Evolutionary conservation across 2,329 filamentous ascomycete species (phyloP).

Genomic region (Neonectria faginata): DNA sequence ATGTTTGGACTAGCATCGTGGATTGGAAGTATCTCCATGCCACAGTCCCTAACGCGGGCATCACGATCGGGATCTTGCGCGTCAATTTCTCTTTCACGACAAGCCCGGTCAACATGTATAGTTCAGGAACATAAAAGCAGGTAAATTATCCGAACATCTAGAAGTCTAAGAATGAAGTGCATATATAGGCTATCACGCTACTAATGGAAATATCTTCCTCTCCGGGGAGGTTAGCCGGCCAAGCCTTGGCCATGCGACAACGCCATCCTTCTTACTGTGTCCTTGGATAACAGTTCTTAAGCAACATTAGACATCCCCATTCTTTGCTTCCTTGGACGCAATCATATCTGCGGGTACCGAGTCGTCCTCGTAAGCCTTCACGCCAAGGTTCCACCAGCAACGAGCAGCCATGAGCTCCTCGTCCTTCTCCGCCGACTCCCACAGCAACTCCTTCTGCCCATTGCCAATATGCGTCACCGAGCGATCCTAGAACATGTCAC

Average conservation of each 20-base stretch:
- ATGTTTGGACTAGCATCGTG: too few relatives aligned
- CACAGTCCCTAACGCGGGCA: too few relatives aligned
- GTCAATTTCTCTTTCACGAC: neutral
- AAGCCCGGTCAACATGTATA: too few relatives aligned
- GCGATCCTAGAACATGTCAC: constrained; percentile 51
- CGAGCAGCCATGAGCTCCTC: constrained; percentile 57
- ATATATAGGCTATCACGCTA: neutral
- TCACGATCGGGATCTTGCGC: too few relatives aligned
- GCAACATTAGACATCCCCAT: constrained; percentile 11
- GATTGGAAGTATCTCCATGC: too few relatives aligned
- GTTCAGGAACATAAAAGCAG: too few relatives aligned
- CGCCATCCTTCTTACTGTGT: neutral
- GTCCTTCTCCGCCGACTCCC: constrained; percentile 55
- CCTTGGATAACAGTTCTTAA: neutral
- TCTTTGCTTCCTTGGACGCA: neutral
- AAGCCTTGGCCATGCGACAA: neutral
- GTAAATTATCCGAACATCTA: neutral
- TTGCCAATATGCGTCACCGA: constrained; percentile 59
- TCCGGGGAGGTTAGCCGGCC: neutral
- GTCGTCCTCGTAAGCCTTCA: constrained; percentile 58
- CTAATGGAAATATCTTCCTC: neutral
- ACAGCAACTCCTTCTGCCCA: constrained; percentile 57
- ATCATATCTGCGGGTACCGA: constrained; percentile 23
- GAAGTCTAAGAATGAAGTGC: neutral
- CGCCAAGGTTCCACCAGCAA: constrained; percentile 58